Evolutionary conservation across 2,329 filamentous ascomycete species (phyloP).

Genomic region (Akanthomyces lecanii): DNA sequence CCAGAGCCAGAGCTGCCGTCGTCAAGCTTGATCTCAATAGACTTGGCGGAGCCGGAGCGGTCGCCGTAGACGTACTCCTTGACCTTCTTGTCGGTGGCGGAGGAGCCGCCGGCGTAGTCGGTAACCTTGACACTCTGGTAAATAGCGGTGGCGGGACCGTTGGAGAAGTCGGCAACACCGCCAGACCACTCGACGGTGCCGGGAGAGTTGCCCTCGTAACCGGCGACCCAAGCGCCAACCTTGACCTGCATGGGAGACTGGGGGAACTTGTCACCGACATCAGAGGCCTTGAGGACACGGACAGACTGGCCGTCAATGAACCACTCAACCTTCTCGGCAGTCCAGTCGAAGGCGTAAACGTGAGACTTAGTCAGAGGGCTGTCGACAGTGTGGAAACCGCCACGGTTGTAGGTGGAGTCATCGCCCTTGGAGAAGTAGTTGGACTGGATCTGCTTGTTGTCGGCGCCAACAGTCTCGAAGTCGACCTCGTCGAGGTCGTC

Average conservation of each 20-base stretch:
- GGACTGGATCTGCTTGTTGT: constrained; percentile 70
- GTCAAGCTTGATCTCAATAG: constrained; percentile 43
- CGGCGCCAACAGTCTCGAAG: constrained; percentile 88
- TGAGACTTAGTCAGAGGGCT: constrained; percentile 57
- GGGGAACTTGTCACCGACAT: constrained; percentile 53
- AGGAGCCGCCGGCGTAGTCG: constrained; percentile 50
- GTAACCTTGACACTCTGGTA: constrained; percentile 53
- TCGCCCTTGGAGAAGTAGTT: constrained; percentile 81
- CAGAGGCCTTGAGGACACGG: constrained; percentile 59
- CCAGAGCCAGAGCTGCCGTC: constrained; percentile 28
- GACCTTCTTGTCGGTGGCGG: constrained; percentile 35
- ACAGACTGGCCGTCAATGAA: constrained; percentile 57
- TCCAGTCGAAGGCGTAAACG: constrained; percentile 69
- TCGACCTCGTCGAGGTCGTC: constrained; percentile 90
- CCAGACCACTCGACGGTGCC: constrained; percentile 72
- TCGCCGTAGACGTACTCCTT: constrained; percentile 51
- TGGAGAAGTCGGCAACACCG: constrained; percentile 54
- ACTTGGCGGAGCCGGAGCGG: constrained; percentile 44
- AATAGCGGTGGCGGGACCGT: constrained; percentile 51
- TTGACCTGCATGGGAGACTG: constrained; percentile 72
- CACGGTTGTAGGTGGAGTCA: constrained; percentile 66
- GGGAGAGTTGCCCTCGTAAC: constrained; percentile 52
- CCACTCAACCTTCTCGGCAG: constrained; percentile 59
- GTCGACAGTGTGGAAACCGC: constrained; percentile 55
- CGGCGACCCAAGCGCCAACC: constrained; percentile 64